Base-by-base conservation (phyloP, 805 yeast genomes). In the Myxozyma vanderwaltii region DNA sequence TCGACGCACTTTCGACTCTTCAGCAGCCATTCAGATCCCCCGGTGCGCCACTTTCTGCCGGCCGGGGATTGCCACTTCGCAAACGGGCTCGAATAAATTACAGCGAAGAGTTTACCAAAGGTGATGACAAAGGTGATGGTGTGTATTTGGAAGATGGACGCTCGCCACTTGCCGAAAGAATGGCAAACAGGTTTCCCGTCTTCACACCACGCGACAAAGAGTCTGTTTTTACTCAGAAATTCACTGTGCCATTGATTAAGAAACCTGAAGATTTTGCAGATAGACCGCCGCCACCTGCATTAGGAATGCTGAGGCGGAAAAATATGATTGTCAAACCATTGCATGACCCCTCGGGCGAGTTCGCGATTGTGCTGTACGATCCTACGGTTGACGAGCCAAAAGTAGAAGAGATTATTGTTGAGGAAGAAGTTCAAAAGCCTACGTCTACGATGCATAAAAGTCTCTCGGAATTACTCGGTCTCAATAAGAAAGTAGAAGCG, bases 311-410 rank as follows among this genome's bases (percentile, higher is more conserved):
- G 63, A 81, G 86, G 39, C 81, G 84, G 1, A 77, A 82, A 0
- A 73, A 73, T 27, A 74, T 89, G 54, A 88, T 89, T n/a, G 96
- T 98, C 3, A 76, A 91, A 58, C 95, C 99, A 0, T 77, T 94
- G n/a, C 95, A 92, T 71, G 99, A 94, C 74, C 99, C 99, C 0
- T 80, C 86, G 45, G 91, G 86, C 61, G 97, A 94, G 71, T 85
- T 89, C 68, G 97, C 99, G 1, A 89, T 94, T 56, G 97, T 94
- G 0, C 77, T 94, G 46, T 94, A 90, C 69, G 99, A 94, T 72
- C 99, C 99, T 0, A 89, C 98, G 0, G 86, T 92, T 2, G 98
- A 94, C 69, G 81, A 70, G 31, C 64, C 60, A 21, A 62, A 58
- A 27, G 61, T 54, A 26, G 54, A 40, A 24, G 54, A 58, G 39